These are phyloP conservation scores for Cyclotella cryptica DNA, from an alignment of 108 stramenopile genomes.

Conservation along the genomic window DNA sequence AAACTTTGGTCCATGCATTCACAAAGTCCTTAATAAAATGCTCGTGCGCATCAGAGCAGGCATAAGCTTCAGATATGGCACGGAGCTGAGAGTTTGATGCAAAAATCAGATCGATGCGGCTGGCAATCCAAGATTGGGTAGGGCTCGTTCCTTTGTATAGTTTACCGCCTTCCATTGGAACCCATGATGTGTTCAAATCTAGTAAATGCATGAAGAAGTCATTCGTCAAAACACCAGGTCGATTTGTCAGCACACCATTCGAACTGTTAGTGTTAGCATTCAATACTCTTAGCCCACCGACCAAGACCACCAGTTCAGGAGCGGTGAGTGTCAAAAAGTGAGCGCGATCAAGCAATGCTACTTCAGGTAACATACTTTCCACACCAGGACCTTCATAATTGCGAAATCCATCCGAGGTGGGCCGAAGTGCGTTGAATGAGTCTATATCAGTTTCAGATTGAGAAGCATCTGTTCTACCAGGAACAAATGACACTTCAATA, in stretches of 20 bases:
- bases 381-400: conserved; percentile 52
- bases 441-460: conserved; percentile 66
- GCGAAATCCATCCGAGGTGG: conserved; percentile 71
- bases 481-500: conserved; percentile 65
- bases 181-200: conserved; percentile 63
- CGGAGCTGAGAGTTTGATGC: conserved; percentile 74
- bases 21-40: conserved; percentile 69
- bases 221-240: conserved; percentile 58
- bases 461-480: conserved; percentile 73
- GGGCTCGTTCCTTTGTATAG: conserved; percentile 59
- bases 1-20: conserved; percentile 70
- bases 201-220: conserved; percentile 74
- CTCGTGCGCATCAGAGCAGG: conserved; percentile 52
- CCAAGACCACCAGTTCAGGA: conserved; percentile 73
- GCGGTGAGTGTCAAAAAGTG: conserved; percentile 62
- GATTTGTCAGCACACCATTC: conserved; percentile 59
- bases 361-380: conserved; percentile 36
- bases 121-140: conserved; percentile 55
- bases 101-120: conserved; percentile 69
- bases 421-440: conserved; percentile 60
- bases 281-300: conserved; percentile 73
- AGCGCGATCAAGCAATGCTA: conserved; percentile 69
- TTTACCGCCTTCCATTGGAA: conserved; percentile 41
- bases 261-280: conserved; percentile 46
- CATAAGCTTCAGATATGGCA: conserved; percentile 67